Conservation (phyloP, 148 eudicot genomes). For the Tetragonia tetragonoides region DNA sequence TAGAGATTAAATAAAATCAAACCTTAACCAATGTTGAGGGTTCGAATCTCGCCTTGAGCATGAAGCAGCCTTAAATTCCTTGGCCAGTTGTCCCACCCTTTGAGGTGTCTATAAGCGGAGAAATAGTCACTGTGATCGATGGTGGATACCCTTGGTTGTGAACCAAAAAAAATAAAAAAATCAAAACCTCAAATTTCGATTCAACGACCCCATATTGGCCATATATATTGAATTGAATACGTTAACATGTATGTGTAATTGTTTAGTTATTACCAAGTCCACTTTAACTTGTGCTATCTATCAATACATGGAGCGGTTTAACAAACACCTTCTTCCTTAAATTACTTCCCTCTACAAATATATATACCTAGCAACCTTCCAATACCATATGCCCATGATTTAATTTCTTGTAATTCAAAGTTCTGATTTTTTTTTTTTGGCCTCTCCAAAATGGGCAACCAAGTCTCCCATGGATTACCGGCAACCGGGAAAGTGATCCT, state of each 20-base stretch:
- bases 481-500: slow-evolving; percentile 59
- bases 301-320: slow-evolving; percentile 67
- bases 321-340: slow-evolving; percentile 52
- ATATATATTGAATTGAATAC: too few relatives aligned
- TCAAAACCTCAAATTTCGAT: not conserved
- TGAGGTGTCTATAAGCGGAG: too few relatives aligned
- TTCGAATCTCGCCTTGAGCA: too few relatives aligned
- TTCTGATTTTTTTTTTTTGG: not conserved
- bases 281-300: slow-evolving; percentile 29
- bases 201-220: not conserved
- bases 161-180: too few relatives aligned
- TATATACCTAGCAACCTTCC: not conserved
- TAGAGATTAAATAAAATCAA: too few relatives aligned
- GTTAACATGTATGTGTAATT: not conserved
- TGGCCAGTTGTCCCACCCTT: too few relatives aligned
- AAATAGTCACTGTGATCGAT: too few relatives aligned
- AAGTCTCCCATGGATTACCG: slow-evolving; percentile 24
- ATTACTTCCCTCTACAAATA: slow-evolving; percentile 4
- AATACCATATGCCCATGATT: too few relatives aligned
- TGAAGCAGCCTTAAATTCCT: too few relatives aligned
- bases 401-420: not conserved
- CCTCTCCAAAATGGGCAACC: slow-evolving; percentile 50
- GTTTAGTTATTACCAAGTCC: slow-evolving; percentile 51
- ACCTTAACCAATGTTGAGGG: too few relatives aligned
- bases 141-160: too few relatives aligned